Conservation (phyloP, 2,329 filamentous ascomycete species). For the Ceratocystis papillata region DNA sequence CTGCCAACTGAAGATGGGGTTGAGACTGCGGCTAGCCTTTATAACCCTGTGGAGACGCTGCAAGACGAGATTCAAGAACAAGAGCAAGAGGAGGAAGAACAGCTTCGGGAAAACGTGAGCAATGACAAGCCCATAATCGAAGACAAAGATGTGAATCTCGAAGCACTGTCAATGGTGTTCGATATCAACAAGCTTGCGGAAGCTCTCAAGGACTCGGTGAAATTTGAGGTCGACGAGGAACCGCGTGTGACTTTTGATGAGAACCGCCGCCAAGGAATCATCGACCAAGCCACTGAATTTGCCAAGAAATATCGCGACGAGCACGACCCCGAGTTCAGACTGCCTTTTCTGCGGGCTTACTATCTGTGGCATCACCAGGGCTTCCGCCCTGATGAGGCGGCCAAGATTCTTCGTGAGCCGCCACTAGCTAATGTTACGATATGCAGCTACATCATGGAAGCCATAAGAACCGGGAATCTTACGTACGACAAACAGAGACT, state of each 20-base stretch:
- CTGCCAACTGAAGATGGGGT: neutral
- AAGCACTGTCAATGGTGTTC: slow-evolving; percentile 18
- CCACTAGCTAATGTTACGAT: slow-evolving; percentile 49
- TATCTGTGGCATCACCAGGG: slow-evolving; percentile 51
- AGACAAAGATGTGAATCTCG: slow-evolving; percentile 21
- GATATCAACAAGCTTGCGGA: slow-evolving; percentile 20
- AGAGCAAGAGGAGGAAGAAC: slow-evolving; percentile 8
- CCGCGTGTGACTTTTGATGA: neutral
- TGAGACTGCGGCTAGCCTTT: neutral
- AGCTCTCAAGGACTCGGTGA: slow-evolving; percentile 26
- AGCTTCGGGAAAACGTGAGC: neutral
- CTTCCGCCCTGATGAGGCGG: slow-evolving; percentile 41
- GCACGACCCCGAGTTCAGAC: neutral
- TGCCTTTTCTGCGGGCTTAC: slow-evolving; percentile 45
- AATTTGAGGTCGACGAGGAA: slow-evolving; percentile 27
- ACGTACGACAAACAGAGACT: slow-evolving; percentile 40
- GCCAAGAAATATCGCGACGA: slow-evolving; percentile 9
- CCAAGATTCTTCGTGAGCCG: slow-evolving; percentile 47
- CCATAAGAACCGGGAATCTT: slow-evolving; percentile 42
- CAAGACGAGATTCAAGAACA: slow-evolving; percentile 14
- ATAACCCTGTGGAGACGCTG: neutral
- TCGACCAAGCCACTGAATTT: slow-evolving; percentile 8
- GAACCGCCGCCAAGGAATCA: neutral
- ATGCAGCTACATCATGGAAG: slow-evolving; percentile 47
- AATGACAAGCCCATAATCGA: slow-evolving; percentile 12